Percentiles rank a stretch among this genome's conserved stretches.
These are phyloP conservation scores for Cercospora sojina DNA, from an alignment of 2,329 filamentous ascomycete species.

Conservation along the genomic window DNA sequence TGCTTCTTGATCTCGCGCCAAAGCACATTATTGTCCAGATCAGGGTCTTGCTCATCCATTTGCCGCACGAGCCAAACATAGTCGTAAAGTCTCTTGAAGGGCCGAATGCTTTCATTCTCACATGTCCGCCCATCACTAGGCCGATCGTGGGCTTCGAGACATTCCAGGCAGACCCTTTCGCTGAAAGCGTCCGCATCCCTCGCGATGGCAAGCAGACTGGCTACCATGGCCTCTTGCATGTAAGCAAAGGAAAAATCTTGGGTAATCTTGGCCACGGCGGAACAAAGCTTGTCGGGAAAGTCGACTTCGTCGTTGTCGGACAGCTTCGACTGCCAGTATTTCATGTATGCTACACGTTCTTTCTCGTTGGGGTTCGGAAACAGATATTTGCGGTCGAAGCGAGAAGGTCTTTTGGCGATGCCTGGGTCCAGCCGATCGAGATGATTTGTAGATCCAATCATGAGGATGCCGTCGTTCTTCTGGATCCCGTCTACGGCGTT, in stretches of 20 bases:
- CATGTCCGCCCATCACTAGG: constrained; percentile 26
- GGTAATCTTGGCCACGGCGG: constrained; percentile 62
- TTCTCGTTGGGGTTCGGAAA: constrained; percentile 59
- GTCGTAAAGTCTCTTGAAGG: constrained; percentile 34
- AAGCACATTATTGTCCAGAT: constrained; percentile 54
- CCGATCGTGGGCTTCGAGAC: constrained; percentile 28
- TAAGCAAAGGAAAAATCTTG: constrained; percentile 68
- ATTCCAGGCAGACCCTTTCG: constrained; percentile 33
- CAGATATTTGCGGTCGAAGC: constrained; percentile 66
- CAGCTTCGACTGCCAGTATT: constrained; percentile 58
- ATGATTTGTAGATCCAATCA: constrained; percentile 48
- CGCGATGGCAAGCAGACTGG: constrained; percentile 60
- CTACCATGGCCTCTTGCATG: constrained; percentile 68
- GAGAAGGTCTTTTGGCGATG: constrained; percentile 60
- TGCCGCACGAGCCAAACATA: constrained; percentile 31
- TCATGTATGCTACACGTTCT: constrained; percentile 60
- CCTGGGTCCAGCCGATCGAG: constrained; percentile 67
- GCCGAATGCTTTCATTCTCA: constrained; percentile 25
- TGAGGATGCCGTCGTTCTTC: constrained; percentile 69
- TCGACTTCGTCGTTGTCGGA: constrained; percentile 57
- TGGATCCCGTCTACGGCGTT: constrained; percentile 71
- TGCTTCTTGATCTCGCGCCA: constrained; percentile 66
- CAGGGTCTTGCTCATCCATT: constrained; percentile 42
- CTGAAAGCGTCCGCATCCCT: constrained; percentile 44
- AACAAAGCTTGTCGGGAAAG: constrained; percentile 60